A percentile compares a stretch with the other conserved stretches of the same genome.
These are phyloP conservation scores for Leucosporidium scottii DNA, from an alignment of 768 basidiomycete species.

Conservation along the genomic window DNA sequence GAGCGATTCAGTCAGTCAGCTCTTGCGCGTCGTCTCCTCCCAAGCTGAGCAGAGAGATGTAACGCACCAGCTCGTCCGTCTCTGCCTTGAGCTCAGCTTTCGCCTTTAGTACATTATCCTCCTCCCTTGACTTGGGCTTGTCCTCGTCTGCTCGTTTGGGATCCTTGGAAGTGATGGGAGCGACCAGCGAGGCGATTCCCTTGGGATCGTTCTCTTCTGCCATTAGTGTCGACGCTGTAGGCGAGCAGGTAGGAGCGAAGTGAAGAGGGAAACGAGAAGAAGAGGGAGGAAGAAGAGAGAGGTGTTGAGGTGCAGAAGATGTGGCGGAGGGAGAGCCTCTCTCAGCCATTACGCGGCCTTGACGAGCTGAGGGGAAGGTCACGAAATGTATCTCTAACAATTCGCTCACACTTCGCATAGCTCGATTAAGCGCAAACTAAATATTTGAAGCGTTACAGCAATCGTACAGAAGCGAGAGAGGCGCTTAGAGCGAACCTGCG, in stretches of 20 bases:
- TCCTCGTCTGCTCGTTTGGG: slow-evolving; percentile 16
- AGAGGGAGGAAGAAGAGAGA: no score
- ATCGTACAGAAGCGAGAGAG: no score
- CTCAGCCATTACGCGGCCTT: no score
- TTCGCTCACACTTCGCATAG: no score
- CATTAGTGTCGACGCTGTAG: not conserved
- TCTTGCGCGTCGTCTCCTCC: not conserved
- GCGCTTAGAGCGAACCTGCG: no score
- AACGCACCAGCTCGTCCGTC: slow-evolving; percentile 25
- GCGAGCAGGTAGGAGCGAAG: not conserved
- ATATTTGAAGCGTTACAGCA: no score
- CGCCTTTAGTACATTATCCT: slow-evolving; percentile 21
- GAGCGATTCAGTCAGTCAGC: not conserved
- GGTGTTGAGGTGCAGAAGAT: no score
- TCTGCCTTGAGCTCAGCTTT: slow-evolving; percentile 32
- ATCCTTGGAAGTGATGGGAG: slow-evolving; percentile 24
- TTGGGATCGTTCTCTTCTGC: slow-evolving; percentile 16
- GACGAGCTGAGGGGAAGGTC: no score
- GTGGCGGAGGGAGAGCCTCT: no score
- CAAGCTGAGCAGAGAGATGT: not conserved
- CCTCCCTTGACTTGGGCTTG: slow-evolving; percentile 10
- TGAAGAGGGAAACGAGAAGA: not conserved
- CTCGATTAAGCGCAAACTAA: no score
- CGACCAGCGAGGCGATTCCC: slow-evolving; percentile 26
- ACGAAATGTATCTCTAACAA: no score